These are phyloP conservation scores for Intubia oerlemansii DNA, from an alignment of 2,329 filamentous ascomycete species.

Conservation along the genomic window DNA sequence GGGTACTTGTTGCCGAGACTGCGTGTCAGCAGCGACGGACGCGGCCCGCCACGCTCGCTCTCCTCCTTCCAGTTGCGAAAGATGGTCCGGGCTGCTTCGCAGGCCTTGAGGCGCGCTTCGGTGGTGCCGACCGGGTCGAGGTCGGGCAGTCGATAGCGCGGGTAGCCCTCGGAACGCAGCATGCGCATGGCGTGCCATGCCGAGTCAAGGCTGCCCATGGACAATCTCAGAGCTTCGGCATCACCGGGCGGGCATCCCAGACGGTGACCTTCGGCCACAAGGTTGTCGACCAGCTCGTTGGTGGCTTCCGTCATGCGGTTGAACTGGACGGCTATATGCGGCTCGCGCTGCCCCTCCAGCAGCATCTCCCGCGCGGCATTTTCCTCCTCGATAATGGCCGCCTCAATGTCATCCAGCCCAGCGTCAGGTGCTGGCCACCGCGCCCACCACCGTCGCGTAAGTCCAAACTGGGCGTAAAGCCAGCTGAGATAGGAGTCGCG, in stretches of 20 bases:
- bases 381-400: conserved; percentile 5
- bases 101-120: conserved; percentile 8
- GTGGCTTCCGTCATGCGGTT: conserved; percentile 8
- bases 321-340: conserved; percentile 11
- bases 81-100: conserved; percentile 10
- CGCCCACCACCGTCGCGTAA: conserved; percentile 5
- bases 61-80: conserved; percentile 10
- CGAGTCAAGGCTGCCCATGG: conserved; percentile 13
- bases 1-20: not conserved
- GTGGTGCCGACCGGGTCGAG: conserved; percentile 7
- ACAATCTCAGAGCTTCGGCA: conserved; percentile 5
- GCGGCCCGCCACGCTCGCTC: not conserved
- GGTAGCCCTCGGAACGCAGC: conserved; percentile 15
- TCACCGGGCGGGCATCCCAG: conserved; percentile 7
- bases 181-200: conserved; percentile 12
- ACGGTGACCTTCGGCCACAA: conserved; percentile 12
- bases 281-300: conserved; percentile 12
- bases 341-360: conserved; percentile 8
- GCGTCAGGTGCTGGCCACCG: conserved; percentile 2
- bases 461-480: conserved; percentile 6
- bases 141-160: conserved; percentile 11
- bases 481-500: conserved; percentile 4
- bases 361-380: not conserved
- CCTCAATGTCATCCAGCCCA: conserved; percentile 2
- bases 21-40: not conserved